phyloP scores from a whole-genome alignment of 805 yeast species.

The Saturnispora dispora region DNA sequence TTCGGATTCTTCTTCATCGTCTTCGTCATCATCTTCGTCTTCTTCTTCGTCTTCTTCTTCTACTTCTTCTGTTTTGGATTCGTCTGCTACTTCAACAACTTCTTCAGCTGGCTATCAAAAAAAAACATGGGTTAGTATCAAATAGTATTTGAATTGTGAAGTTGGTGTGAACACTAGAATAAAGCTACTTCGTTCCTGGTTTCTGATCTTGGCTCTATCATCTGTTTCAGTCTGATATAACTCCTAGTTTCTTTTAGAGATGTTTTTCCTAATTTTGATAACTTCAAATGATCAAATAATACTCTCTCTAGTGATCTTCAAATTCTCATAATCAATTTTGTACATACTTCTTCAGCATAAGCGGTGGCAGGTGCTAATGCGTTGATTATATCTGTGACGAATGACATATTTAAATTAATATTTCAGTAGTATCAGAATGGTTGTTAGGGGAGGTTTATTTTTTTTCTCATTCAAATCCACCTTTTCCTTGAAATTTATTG shows the following conservation, averaged over 20 bases:
- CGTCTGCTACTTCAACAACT: slow-evolving; percentile 38
- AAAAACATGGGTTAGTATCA: not conserved
- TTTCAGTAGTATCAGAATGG: not conserved
- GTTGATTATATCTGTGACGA: slow-evolving; percentile 69
- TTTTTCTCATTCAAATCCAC: not conserved
- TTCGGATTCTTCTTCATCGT: slow-evolving; percentile 48
- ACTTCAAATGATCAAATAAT: not conserved
- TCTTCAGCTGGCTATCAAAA: slow-evolving; percentile 24
- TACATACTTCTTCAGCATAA: slow-evolving; percentile 60
- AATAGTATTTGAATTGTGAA: not conserved
- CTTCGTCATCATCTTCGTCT: slow-evolving; percentile 32
- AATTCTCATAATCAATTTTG: too few relatives aligned
- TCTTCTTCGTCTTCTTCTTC: slow-evolving; percentile 31
- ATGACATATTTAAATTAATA: slow-evolving; percentile 23
- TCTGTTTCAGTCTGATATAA: too few relatives aligned
- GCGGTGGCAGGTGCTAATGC: slow-evolving; percentile 71
- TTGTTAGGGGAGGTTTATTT: not conserved
- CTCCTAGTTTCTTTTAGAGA: not conserved
- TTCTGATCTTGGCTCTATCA: too few relatives aligned
- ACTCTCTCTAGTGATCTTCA: too few relatives aligned
- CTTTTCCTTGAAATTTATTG: not conserved
- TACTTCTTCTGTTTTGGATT: slow-evolving; percentile 48
- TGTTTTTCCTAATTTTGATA: not conserved
- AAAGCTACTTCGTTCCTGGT: too few relatives aligned
- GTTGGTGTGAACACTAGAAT: too few relatives aligned